These are phyloP conservation scores for Boeremia exigua DNA, from an alignment of 2,329 filamentous ascomycete genomes.

Conservation along the genomic window DNA sequence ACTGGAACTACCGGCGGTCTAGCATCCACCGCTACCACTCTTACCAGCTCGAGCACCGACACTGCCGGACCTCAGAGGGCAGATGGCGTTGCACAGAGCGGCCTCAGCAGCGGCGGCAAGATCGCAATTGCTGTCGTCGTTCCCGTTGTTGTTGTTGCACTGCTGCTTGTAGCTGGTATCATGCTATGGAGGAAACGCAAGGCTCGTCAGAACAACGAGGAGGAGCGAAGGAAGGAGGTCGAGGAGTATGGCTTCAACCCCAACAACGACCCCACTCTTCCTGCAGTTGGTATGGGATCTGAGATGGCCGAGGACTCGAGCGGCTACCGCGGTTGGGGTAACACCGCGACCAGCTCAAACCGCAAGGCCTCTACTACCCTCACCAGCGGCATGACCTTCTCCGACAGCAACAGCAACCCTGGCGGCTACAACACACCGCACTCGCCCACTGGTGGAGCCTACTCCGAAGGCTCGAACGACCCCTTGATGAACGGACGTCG, in stretches of 20 bases:
- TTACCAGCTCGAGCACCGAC: constrained; percentile 18
- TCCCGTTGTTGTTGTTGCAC: constrained; percentile 84
- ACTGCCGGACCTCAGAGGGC: constrained; percentile 17
- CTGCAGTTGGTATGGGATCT: constrained; percentile 61
- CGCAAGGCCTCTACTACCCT: constrained; percentile 90
- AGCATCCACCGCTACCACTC: constrained; percentile 17
- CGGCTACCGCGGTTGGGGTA: constrained; percentile 95
- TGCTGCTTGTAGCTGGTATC: constrained; percentile 77
- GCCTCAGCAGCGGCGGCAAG: constrained; percentile 68
- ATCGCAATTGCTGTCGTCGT: constrained; percentile 95
- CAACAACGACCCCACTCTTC: constrained; percentile 88
- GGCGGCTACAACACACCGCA: constrained; percentile 59
- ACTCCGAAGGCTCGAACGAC: constrained; percentile 74
- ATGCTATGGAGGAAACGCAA: constrained; percentile 91
- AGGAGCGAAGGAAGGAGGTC: constrained; percentile 91
- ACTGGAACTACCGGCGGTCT: constrained; percentile 15
- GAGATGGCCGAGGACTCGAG: constrained; percentile 78
- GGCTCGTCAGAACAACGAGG: constrained; percentile 81
- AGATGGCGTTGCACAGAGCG: constrained; percentile 30
- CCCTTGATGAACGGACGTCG: constrained; percentile 61
- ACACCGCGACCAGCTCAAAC: constrained; percentile 70
- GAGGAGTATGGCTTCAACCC: constrained; percentile 98
- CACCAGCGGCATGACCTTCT: constrained; percentile 75
- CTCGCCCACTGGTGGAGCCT: constrained; percentile 69
- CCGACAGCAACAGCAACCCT: constrained; percentile 68